phyloP scores from a whole-genome alignment of 2,329 filamentous ascomycete genomes.

The Pezicula radicicola region DNA sequence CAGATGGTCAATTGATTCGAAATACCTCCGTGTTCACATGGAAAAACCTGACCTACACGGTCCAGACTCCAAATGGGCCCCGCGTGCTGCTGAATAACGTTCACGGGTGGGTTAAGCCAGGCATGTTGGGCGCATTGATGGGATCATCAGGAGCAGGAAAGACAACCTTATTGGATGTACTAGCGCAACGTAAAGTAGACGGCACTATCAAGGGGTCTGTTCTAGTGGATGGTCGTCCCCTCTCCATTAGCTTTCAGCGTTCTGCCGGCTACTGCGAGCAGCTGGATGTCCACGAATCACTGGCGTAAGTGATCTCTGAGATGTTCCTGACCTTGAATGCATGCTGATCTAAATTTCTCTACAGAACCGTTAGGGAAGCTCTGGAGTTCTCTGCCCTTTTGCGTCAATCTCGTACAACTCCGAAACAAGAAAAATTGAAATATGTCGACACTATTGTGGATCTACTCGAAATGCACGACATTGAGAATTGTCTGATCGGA shows the following conservation, averaged over 20 bases:
- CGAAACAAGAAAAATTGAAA: conserved; percentile 74
- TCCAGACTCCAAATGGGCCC: conserved; percentile 58
- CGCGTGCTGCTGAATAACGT: conserved; percentile 74
- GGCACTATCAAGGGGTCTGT: conserved; percentile 86
- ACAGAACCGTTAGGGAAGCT: conserved; percentile 76
- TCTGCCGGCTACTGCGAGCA: conserved; percentile 77
- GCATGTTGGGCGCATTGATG: conserved; percentile 67
- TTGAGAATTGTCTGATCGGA: conserved; percentile 63
- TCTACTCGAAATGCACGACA: conserved; percentile 65
- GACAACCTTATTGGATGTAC: conserved; percentile 55
- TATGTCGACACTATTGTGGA: conserved; percentile 72
- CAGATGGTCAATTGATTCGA: conserved; percentile 43
- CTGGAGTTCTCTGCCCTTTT: conserved; percentile 85
- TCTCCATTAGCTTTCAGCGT: conserved; percentile 81
- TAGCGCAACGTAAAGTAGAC: conserved; percentile 69
- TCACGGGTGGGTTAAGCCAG: conserved; percentile 75
- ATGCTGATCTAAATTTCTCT: no score
- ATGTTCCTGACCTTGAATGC: no score
- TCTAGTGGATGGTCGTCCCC: conserved; percentile 60
- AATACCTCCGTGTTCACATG: conserved; percentile 71
- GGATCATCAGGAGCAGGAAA: conserved; percentile 51
- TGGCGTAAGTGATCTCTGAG: no score
- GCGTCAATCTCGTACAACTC: conserved; percentile 72
- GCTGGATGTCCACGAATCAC: conserved; percentile 38
- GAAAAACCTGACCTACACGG: conserved; percentile 67